Evolutionary conservation across 192 early-diverging fungal species (phyloP).

Genomic region (Thamnidium elegans): DNA sequence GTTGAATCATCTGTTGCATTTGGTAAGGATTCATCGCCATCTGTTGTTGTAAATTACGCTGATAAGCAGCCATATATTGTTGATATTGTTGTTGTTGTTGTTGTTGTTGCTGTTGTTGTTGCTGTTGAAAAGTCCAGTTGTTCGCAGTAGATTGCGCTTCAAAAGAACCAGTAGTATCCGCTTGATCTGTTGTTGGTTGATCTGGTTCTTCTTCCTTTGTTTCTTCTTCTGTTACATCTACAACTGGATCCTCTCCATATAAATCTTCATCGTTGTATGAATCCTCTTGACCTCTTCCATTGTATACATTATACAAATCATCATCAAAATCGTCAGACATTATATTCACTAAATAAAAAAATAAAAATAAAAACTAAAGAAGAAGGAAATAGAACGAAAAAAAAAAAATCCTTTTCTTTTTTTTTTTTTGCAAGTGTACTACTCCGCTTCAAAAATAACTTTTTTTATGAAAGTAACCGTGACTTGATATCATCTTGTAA

Average conservation of each 20-base stretch:
- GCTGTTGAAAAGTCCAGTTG: not conserved
- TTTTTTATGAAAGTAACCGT: no score
- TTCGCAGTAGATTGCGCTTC: not conserved
- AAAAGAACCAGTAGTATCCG: not conserved
- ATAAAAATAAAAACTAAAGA: no score
- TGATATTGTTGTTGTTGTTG: not conserved
- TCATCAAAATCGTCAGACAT: conserved; percentile 31
- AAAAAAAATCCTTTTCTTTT: no score
- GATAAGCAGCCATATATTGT: conserved; percentile 1
- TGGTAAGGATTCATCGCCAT: conserved; percentile 15
- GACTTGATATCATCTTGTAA: no score
- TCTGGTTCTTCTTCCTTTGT: not conserved
- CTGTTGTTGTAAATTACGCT: conserved; percentile 3
- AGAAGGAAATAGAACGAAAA: no score
- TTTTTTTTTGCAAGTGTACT: no score
- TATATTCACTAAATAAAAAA: conserved; percentile 6
- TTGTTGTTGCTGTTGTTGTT: not conserved
- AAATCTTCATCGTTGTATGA: conserved; percentile 11
- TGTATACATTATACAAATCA: conserved; percentile 26
- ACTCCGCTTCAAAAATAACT: no score
- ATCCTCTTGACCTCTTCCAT: conserved; percentile 17
- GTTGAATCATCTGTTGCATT: conserved; percentile 29
- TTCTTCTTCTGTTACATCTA: not conserved
- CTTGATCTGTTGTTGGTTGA: not conserved
- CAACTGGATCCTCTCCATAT: conserved; percentile 5